These are phyloP conservation scores for Dactylella cylindrospora DNA, from an alignment of 2,329 filamentous ascomycete species.

Conservation along the genomic window DNA sequence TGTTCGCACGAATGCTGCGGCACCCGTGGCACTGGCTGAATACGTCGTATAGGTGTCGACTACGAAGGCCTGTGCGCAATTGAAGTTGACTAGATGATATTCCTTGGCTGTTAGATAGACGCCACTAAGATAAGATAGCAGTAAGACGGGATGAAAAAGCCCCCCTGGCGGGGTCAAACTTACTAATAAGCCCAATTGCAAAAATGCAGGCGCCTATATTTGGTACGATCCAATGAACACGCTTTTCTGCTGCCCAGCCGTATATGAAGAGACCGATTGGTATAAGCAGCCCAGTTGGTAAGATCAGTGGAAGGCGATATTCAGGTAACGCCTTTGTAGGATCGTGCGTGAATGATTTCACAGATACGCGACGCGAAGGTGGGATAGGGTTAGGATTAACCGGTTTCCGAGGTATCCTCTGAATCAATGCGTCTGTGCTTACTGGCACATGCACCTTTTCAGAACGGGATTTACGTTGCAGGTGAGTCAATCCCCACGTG, in stretches of 20 bases:
- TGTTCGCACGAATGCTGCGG: slow-evolving; percentile 59
- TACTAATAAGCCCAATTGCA: slow-evolving; percentile 60
- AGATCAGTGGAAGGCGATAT: slow-evolving; percentile 59
- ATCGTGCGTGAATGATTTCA: slow-evolving; percentile 49
- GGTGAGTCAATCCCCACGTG: too few species aligned
- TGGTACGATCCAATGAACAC: slow-evolving; percentile 62
- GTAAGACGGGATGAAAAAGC: too few species aligned
- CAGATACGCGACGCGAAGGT: slow-evolving; percentile 52
- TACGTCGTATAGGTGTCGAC: slow-evolving; percentile 60
- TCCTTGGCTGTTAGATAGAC: too few species aligned
- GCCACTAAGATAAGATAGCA: too few species aligned
- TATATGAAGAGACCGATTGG: slow-evolving; percentile 62
- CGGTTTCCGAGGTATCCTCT: too few species aligned
- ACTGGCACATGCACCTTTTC: too few species aligned
- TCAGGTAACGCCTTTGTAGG: slow-evolving; percentile 53
- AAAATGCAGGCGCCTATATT: slow-evolving; percentile 62
- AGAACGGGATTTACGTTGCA: too few species aligned
- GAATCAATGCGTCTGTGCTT: too few species aligned
- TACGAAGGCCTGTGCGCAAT: slow-evolving; percentile 64
- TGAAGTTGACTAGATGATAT: slow-evolving; percentile 61
- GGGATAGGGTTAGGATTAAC: too few species aligned
- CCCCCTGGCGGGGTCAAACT: too few species aligned
- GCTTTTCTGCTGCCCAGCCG: slow-evolving; percentile 60
- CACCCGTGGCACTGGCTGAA: slow-evolving; percentile 58
- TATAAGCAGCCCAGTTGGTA: slow-evolving; percentile 58